Evolutionary conservation across 2,329 filamentous ascomycete species (phyloP), one percentile per base, ranked within the genome.

Genomic region (Alternaria sp.): DNA sequence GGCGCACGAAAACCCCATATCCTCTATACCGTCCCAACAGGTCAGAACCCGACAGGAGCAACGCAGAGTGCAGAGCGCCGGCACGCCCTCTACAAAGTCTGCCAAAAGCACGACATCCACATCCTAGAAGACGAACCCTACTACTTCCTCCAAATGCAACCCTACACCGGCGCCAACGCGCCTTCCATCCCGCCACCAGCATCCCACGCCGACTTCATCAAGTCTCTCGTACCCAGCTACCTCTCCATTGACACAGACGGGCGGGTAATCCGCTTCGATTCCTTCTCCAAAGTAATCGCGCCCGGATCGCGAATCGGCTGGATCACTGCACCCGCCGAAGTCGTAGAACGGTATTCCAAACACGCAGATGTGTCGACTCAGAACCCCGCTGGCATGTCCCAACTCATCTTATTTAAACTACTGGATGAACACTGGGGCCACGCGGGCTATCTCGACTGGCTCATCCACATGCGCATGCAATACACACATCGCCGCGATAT

Each of bases 381-480:
- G 77, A 93, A 92, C 18, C 94, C 96, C 0, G 90, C 88, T 60
- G 96, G 96, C 46, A 87, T 97, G 74, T 89, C 92, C 0, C 95
- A 98, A 82, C 84, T 96, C 21, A 84, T 95, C 9, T 82, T 98
- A 58, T 94, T 92, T 83, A 96, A 97, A 82, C 84, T 99, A 21
- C 85, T 99, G 3, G 96, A 99, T 69, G 93, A 97, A 80, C 89
- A 90, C 54, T 99, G 96, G 96, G 96, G 95, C 23, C 96, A 99
- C 75, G 86, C 88, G 45, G 94, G 94, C 2, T 99, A 96, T 76
- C 81, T 99, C 23, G 86, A 90, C 74, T 99, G 96, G 96, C 82
- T 99, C 67, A 92, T 96, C 77, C 87, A 93, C 77, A 83, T 98
- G 72, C 88, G 94, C 50, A 80, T 88, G 72, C 88, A 94, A 79